Evolutionary conservation across 176 grass and related monocot species (phyloP).

Genomic region (Canna indica): DNA sequence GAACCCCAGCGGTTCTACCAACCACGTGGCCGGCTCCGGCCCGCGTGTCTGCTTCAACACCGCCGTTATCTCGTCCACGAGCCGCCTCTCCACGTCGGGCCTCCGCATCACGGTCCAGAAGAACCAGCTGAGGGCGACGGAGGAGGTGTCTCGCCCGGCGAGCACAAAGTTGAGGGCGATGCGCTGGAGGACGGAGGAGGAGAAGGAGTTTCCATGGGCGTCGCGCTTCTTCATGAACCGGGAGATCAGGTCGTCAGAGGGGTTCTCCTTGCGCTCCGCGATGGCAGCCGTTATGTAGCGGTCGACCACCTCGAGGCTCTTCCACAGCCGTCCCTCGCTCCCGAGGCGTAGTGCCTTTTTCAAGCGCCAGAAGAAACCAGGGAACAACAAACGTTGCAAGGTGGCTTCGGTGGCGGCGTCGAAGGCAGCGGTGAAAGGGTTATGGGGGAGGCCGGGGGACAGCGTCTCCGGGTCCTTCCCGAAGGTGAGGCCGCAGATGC

Average conservation of each 20-base stretch:
- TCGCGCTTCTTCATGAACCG: slow-evolving; percentile 86
- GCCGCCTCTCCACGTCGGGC: slow-evolving; percentile 1
- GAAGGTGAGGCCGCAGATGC: slow-evolving; percentile 94
- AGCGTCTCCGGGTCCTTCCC: slow-evolving; percentile 88
- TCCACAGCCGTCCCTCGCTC: slow-evolving; percentile 54
- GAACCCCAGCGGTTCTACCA: background rate
- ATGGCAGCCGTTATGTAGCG: slow-evolving; percentile 68
- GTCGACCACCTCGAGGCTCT: slow-evolving; percentile 75
- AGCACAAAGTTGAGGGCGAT: slow-evolving; percentile 37
- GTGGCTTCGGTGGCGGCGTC: slow-evolving; percentile 78
- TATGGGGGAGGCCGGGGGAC: slow-evolving; percentile 45
- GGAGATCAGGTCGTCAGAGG: slow-evolving; percentile 81
- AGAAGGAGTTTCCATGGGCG: slow-evolving; percentile 51
- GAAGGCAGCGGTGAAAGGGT: slow-evolving; percentile 76
- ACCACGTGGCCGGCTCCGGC: background rate
- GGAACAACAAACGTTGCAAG: slow-evolving; percentile 70
- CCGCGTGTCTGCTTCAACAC: background rate
- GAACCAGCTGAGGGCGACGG: slow-evolving; percentile 8
- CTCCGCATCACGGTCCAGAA: slow-evolving; percentile 2
- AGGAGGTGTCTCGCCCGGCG: background rate
- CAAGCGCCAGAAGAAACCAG: slow-evolving; percentile 66
- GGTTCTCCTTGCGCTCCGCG: slow-evolving; percentile 48
- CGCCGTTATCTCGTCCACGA: background rate
- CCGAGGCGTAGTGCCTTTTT: slow-evolving; percentile 80
- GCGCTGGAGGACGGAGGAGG: slow-evolving; percentile 74